Percentiles rank a stretch among this genome's conserved stretches.
Conservation (phyloP, 2,329 filamentous ascomycete genomes). For the Colletotrichum sp. region DNA sequence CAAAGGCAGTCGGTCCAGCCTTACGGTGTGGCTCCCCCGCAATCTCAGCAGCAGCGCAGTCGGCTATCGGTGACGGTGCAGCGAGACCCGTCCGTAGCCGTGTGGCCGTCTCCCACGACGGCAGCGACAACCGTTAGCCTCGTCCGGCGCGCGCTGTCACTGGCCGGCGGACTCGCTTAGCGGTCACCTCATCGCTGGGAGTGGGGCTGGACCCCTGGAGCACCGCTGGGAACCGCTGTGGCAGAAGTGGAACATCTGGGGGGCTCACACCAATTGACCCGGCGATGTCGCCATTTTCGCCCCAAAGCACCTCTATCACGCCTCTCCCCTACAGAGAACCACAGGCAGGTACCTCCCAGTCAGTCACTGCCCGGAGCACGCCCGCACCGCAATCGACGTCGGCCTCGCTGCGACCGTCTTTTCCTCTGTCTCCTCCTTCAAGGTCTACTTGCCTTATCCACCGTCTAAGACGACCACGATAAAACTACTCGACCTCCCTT, state of each 20-base stretch:
- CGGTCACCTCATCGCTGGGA: neutral
- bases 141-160: neutral
- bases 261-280: neutral
- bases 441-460: too few species aligned
- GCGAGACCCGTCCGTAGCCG: constrained; percentile 19
- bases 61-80: constrained; percentile 20
- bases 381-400: neutral
- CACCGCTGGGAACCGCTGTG: constrained; percentile 10
- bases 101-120: neutral
- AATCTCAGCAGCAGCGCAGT: neutral
- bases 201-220: constrained; percentile 10
- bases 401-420: neutral
- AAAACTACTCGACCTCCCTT: neutral
- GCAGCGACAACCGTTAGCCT: constrained; percentile 8
- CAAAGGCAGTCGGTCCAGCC: neutral
- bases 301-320: constrained; percentile 36
- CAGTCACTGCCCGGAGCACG: neutral
- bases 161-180: neutral
- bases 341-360: neutral
- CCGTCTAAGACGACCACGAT: neutral
- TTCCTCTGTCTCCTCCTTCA: neutral
- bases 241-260: constrained; percentile 12
- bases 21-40: neutral
- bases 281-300: constrained; percentile 44
- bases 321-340: neutral